These are phyloP conservation scores for Phialophora tarda DNA, from an alignment of 2,329 filamentous ascomycete genomes.

Conservation along the genomic window DNA sequence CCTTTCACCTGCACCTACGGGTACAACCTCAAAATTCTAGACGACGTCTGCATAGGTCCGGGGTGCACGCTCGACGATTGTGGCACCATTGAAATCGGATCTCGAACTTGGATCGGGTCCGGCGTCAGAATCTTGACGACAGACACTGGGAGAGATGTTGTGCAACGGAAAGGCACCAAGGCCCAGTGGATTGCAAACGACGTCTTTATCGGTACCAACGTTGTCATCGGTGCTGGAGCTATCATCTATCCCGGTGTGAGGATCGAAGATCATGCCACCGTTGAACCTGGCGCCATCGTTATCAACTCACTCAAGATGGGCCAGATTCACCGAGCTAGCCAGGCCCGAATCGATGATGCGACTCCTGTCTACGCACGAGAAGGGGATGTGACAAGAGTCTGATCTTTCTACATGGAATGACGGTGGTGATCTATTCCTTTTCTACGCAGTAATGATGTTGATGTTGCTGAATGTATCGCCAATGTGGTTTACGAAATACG, in stretches of 20 bases:
- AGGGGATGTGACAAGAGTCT: neutral
- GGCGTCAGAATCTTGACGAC: conserved; percentile 86
- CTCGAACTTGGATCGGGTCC: conserved; percentile 71
- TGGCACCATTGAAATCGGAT: conserved; percentile 80
- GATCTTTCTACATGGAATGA: neutral
- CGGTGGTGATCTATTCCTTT: neutral
- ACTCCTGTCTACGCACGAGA: neutral
- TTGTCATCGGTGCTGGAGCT: conserved; percentile 67
- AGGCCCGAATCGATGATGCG: conserved; percentile 6
- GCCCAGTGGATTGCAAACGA: conserved; percentile 72
- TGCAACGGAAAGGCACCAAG: conserved; percentile 73
- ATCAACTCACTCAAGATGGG: conserved; percentile 51
- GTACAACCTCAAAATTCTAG: conserved; percentile 88
- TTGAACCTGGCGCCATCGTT: conserved; percentile 53
- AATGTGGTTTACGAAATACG: neutral
- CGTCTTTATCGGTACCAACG: conserved; percentile 77
- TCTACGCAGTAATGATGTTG: neutral
- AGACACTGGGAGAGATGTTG: conserved; percentile 73
- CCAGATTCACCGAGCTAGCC: conserved; percentile 46
- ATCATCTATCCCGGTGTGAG: conserved; percentile 60
- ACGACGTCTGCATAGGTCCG: conserved; percentile 80
- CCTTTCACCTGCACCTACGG: conserved; percentile 95
- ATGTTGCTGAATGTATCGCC: neutral
- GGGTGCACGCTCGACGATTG: conserved; percentile 87
- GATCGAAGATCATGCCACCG: conserved; percentile 50